Evolutionary conservation across 1,284 basidiomycete genomes (phyloP).

Genomic region (Trametes polyzona): DNA sequence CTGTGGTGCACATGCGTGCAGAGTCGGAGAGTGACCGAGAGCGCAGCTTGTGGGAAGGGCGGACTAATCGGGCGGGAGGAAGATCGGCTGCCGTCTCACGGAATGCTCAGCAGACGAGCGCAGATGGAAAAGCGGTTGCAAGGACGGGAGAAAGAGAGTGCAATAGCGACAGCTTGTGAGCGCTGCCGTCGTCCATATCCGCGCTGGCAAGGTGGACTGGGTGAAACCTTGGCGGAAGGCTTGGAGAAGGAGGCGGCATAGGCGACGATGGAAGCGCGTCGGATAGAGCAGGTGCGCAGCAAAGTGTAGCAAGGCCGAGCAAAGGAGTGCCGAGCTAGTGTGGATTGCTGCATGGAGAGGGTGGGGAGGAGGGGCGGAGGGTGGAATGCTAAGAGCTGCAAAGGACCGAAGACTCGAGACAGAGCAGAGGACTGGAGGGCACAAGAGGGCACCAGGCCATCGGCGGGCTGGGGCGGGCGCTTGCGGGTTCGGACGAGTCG

Average conservation of each 20-base stretch:
- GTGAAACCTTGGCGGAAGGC: constrained; percentile 11
- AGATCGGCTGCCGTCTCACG: constrained; percentile 12
- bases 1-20: constrained; percentile 3
- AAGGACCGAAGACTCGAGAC: too few relatives aligned
- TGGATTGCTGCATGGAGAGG: neutral
- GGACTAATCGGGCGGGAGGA: constrained; percentile 9
- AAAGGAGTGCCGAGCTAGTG: neutral
- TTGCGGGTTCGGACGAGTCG: neutral
- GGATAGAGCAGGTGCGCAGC: constrained; percentile 1
- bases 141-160: neutral
- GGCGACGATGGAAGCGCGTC: neutral
- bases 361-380: neutral
- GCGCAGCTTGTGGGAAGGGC: constrained; percentile 7
- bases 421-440: neutral
- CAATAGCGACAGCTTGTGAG: neutral
- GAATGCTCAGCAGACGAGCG: constrained; percentile 3
- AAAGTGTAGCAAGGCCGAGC: neutral
- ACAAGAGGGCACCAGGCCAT: neutral
- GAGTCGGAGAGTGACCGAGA: neutral
- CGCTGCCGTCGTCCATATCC: neutral
- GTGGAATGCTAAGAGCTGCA: constrained; percentile 15
- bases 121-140: neutral
- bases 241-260: neutral
- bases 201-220: neutral
- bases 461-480: constrained; percentile 2